Base-by-base conservation (phyloP, 495 filamentous ascomycete species). In the Aspergillus leporis region DNA sequence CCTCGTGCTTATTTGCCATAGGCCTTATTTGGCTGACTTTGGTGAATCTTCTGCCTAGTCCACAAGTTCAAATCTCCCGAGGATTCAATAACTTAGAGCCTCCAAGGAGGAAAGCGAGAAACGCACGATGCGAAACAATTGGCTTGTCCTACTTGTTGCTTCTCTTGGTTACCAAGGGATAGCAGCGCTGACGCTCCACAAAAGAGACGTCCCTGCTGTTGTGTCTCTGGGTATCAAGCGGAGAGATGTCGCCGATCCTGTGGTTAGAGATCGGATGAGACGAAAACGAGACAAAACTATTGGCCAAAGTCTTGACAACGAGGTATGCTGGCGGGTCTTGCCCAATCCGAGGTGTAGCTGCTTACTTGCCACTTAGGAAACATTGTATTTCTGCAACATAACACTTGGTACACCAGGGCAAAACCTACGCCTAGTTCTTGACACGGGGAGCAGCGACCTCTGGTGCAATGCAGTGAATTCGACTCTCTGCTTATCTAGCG, bases 391-490 rank as follows among this genome's bases (percentile, higher is more conserved):
- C 66, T 81, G 85, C 57, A 91, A 91, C 67, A 76, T 84, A 38
- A 87, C 83, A 12, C 63, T 94, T 58, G 90, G 90, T 36, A 91
- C 90, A 18, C 90, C 90, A 19, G 62, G 79, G 21, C 86, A 87
- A 62, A 71, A 63, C 5, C 52, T 92, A n/a, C 78, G 83, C 22
- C 65, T 93, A 66, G 85, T 90, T 59, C 66, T 94, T 53, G 90
- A 94, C 63, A 94, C 90, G 10, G 90, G 90, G 28, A 95, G 91
- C 68, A 94, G 90, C 63, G 93, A 98, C 74, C 73, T 97, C 3
- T 97, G 93, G 93, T 84, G 87, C 23, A 94, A 95, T 70, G 83
- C 88, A 5, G 80, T 81, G 13, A 70, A 67, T 32, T 93, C 90
- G 6, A 61, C 68, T 3, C 70, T 90, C 18, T 96, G 92, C 64